Conservation (phyloP, 73 alveolate species). For the Paramecium biaurelia region DNA sequence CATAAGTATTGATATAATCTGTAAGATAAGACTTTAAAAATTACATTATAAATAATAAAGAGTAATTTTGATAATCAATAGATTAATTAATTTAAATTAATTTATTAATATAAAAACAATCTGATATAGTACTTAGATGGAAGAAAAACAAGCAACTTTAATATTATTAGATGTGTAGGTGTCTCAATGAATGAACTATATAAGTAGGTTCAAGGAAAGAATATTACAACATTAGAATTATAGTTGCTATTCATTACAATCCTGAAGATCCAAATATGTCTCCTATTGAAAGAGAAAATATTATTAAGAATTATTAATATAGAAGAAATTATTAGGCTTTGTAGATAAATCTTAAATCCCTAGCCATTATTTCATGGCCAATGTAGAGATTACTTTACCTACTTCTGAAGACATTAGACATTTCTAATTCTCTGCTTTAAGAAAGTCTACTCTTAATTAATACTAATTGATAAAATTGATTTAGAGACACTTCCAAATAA, state of each 20-base stretch:
- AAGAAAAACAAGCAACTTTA: constrained; percentile 76
- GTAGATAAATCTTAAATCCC: constrained; percentile 81
- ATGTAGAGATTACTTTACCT: constrained; percentile 91
- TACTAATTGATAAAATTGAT: constrained; percentile 87
- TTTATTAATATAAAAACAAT: background rate
- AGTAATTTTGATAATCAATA: background rate
- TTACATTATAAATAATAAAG: background rate
- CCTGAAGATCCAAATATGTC: constrained; percentile 93
- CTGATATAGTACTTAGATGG: background rate
- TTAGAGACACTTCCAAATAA: constrained; percentile 72
- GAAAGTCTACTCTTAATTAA: constrained; percentile 76
- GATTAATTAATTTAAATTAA: background rate
- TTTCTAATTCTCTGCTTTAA: constrained; percentile 85
- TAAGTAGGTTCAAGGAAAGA: constrained; percentile 28
- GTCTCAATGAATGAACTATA: constrained; percentile 67
- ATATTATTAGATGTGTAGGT: constrained; percentile 80
- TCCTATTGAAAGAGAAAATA: constrained; percentile 77
- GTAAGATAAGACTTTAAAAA: background rate
- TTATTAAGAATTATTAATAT: constrained; percentile 87
- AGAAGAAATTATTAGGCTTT: constrained; percentile 92
- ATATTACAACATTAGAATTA: constrained; percentile 65
- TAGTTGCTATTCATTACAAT: constrained; percentile 76
- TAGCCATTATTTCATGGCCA: constrained; percentile 84
- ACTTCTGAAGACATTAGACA: constrained; percentile 95
- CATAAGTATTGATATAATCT: background rate